A percentile compares a stretch with the other conserved stretches of the same genome.
Evolutionary conservation across 1,139 yeast species (phyloP).

Genomic region (Pichia sp.): DNA sequence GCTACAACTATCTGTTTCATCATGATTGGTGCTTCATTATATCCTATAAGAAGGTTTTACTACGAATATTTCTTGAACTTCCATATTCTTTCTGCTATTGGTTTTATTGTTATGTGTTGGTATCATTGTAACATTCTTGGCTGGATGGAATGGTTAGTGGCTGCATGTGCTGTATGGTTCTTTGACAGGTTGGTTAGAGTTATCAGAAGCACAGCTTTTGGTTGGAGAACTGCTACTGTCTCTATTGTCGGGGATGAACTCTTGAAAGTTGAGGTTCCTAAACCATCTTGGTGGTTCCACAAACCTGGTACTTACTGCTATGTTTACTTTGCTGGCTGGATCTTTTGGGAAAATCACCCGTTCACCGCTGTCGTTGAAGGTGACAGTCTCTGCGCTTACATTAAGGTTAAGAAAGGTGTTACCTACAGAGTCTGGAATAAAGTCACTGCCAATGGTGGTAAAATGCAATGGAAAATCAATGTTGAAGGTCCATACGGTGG

Average conservation of each 20-base stretch:
- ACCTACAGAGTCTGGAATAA: slow-evolving; percentile 21
- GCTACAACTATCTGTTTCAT: slow-evolving; percentile 34
- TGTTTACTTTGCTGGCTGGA: slow-evolving; percentile 29
- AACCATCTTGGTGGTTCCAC: slow-evolving; percentile 33
- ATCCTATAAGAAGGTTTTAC: slow-evolving; percentile 37
- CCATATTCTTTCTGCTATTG: slow-evolving; percentile 32
- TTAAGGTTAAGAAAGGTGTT: slow-evolving; percentile 32
- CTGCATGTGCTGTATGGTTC: slow-evolving; percentile 33
- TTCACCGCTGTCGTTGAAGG: slow-evolving; percentile 28
- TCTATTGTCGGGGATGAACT: slow-evolving; percentile 30
- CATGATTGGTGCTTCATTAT: slow-evolving; percentile 39
- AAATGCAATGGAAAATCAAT: slow-evolving; percentile 28
- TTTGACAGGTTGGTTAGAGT: slow-evolving; percentile 34
- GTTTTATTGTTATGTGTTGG: slow-evolving; percentile 34
- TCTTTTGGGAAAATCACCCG: slow-evolving; percentile 30
- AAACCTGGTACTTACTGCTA: slow-evolving; percentile 41
- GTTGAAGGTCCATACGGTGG: slow-evolving; percentile 64
- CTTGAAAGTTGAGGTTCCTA: slow-evolving; percentile 35
- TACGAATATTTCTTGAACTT: slow-evolving; percentile 37
- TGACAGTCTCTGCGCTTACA: slow-evolving; percentile 23
- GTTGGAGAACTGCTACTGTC: slow-evolving; percentile 28
- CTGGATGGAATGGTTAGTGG: slow-evolving; percentile 39
- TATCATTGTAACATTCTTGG: slow-evolving; percentile 34
- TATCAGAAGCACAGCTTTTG: slow-evolving; percentile 32
- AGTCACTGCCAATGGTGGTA: slow-evolving; percentile 16